Percentiles rank a stretch among this genome's conserved stretches.
Conservation (phyloP, 1,139 yeast genomes). For the Candida sp. region DNA sequence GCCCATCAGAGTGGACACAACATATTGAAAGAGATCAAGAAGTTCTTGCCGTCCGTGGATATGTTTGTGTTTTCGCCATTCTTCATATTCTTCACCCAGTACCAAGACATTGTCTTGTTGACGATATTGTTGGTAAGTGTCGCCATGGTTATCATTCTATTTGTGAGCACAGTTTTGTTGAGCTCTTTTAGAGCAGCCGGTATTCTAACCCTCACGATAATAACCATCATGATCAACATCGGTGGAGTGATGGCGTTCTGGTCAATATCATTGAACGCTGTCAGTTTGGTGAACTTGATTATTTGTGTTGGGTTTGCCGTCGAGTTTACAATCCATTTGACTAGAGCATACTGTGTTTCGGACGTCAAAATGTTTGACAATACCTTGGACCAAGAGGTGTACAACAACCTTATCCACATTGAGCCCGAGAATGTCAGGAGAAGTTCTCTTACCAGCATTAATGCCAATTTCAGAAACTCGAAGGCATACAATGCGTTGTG, state of each 20-base stretch:
- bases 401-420: slow-evolving; percentile 18
- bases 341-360: slow-evolving; percentile 65
- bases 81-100: slow-evolving; percentile 92
- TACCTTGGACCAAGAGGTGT: slow-evolving; percentile 17
- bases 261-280: slow-evolving; percentile 85
- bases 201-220: slow-evolving; percentile 60
- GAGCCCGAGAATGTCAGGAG: slow-evolving; percentile 6
- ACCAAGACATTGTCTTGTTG: slow-evolving; percentile 60
- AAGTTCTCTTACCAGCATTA: slow-evolving; percentile 7
- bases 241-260: slow-evolving; percentile 82
- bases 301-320: slow-evolving; percentile 94
- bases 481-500: slow-evolving; percentile 61
- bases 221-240: slow-evolving; percentile 69
- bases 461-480: slow-evolving; percentile 15
- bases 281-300: slow-evolving; percentile 83
- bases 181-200: slow-evolving; percentile 70
- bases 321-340: slow-evolving; percentile 89
- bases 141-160: slow-evolving; percentile 61
- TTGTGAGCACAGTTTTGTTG: slow-evolving; percentile 58
- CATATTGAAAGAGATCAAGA: slow-evolving; percentile 61
- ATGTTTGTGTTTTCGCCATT: slow-evolving; percentile 93
- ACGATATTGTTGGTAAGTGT: slow-evolving; percentile 58
- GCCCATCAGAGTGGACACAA: slow-evolving; percentile 82
- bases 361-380: slow-evolving; percentile 18
- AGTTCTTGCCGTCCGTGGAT: slow-evolving; percentile 42